Evolutionary conservation across 441 rosid species (phyloP).

Genomic region (Croton laevigatus): DNA sequence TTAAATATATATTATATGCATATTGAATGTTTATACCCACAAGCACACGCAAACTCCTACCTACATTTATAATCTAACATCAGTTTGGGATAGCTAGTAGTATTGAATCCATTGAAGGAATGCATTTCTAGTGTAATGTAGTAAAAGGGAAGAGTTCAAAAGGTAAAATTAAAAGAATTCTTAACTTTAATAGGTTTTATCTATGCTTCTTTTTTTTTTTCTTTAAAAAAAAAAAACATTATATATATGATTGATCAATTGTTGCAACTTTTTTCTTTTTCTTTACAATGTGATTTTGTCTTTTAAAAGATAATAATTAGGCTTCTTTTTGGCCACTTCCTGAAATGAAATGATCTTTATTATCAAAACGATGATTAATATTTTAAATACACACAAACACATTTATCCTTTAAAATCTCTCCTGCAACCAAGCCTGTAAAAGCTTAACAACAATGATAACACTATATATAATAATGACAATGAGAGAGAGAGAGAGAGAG

Average conservation of each 20-base stretch:
- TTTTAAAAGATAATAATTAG: constrained; percentile 41
- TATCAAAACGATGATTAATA: constrained; percentile 25
- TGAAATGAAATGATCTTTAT: constrained; percentile 10
- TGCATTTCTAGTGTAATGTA: too few relatives aligned
- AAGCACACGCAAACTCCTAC: neutral
- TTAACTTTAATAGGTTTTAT: too few relatives aligned
- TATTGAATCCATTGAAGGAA: too few relatives aligned
- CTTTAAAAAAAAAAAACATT: too few relatives aligned
- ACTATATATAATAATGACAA: constrained; percentile 28
- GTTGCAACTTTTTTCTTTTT: constrained; percentile 17
- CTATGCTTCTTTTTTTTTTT: neutral
- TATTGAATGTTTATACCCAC: neutral
- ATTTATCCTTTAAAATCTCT: constrained; percentile 23
- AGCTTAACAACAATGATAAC: constrained; percentile 36
- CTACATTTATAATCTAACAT: too few relatives aligned
- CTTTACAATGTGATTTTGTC: constrained; percentile 28
- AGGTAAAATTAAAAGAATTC: too few relatives aligned
- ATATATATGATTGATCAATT: constrained; percentile 36
- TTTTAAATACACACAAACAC: neutral
- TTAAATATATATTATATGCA: neutral
- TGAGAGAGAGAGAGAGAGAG: constrained; percentile 12
- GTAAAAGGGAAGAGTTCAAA: too few relatives aligned
- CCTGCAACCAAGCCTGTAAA: constrained; percentile 36
- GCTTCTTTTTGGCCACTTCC: constrained; percentile 35
- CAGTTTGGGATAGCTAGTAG: too few relatives aligned